phyloP scores from a whole-genome alignment of 805 yeast genomes.

The Candida alai region DNA sequence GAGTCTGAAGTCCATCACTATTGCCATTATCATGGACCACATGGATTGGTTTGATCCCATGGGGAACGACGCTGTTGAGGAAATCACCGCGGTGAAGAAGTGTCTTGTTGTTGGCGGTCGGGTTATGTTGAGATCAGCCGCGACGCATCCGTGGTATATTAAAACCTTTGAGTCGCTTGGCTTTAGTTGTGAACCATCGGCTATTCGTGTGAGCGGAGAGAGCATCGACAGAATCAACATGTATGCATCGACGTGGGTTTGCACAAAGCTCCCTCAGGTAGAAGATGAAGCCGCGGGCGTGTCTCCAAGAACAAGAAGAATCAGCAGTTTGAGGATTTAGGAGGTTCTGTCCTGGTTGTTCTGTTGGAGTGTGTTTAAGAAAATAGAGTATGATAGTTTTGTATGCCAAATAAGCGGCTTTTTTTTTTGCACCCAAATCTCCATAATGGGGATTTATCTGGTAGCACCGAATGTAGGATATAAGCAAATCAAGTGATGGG shows the following conservation, averaged over 20 bases:
- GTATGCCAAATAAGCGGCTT: no score
- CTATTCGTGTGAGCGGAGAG: constrained; percentile 56
- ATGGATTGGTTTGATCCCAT: constrained; percentile 85
- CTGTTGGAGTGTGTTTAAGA: background rate
- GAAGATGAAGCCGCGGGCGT: constrained; percentile 9
- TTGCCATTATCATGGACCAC: constrained; percentile 85
- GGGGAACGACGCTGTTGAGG: constrained; percentile 60
- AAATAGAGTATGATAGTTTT: background rate
- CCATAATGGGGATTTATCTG: no score
- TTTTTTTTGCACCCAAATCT: background rate
- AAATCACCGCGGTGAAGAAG: constrained; percentile 58
- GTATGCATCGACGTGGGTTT: constrained; percentile 89
- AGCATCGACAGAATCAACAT: constrained; percentile 78
- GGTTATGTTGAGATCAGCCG: constrained; percentile 73
- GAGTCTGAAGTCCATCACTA: constrained; percentile 58
- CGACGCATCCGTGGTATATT: constrained; percentile 75
- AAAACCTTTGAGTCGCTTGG: constrained; percentile 63
- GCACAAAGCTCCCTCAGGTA: constrained; percentile 52
- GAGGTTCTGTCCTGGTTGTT: background rate
- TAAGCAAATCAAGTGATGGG: no score
- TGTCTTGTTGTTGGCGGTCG: constrained; percentile 68
- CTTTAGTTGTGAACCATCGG: constrained; percentile 66
- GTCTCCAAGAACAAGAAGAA: constrained; percentile 27
- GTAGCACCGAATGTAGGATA: no score
- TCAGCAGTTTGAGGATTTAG: constrained; percentile 44